Evolutionary conservation across 176 grass and related monocot genomes (phyloP), one percentile per base, ranked within the genome.

Genomic region (Avena insularis): DNA sequence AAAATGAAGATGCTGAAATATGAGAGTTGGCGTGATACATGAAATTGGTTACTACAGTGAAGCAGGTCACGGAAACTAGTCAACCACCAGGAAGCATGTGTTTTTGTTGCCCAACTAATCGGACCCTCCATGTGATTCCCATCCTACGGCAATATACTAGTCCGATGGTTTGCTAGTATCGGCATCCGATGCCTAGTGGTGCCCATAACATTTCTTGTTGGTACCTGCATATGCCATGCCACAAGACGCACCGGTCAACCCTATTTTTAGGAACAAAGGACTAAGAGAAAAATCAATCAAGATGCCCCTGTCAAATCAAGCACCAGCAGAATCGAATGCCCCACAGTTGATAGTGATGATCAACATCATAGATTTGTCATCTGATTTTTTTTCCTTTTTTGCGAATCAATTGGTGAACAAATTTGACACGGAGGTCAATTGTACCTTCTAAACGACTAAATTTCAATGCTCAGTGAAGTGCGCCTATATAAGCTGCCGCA

Each of bases 261-360:
- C 17, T 8, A 27, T 20, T 2, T 65, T 14, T 31, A 65, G 62
- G 62, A 8, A 51, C 14, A 54, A 76, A 76, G 48, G 48, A 77
- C 47, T 16, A 6, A 68, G 83, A 80, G 23, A 29, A 29, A 59
- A 80, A 12, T 38, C 36, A 40, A 84, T 75, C 46, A 16, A 59
- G 29, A 76, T 62, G n/a, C 77, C 31, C 46, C 61, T 50, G 82
- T 88, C 69, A 13, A 77, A 91, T 75, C 21, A 9, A 9, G 68
- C 77, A 77, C 70, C 82, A 75, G 43, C 31, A 88, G 0, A 29
- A 53, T 72, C 71, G 12, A 46, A 23, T 7, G 9, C 20, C 45
- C 7, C 12, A 27, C 27, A 31, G 63, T 77, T 85, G 90, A 91
- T 79, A 85, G 29, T 4, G 29, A 61, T 54, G 82, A 85, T 55